Evolutionary conservation across 768 basidiomycete genomes (phyloP), one percentile per base, ranked within the genome.

Genomic region (Lepiota brunneoincarnata): DNA sequence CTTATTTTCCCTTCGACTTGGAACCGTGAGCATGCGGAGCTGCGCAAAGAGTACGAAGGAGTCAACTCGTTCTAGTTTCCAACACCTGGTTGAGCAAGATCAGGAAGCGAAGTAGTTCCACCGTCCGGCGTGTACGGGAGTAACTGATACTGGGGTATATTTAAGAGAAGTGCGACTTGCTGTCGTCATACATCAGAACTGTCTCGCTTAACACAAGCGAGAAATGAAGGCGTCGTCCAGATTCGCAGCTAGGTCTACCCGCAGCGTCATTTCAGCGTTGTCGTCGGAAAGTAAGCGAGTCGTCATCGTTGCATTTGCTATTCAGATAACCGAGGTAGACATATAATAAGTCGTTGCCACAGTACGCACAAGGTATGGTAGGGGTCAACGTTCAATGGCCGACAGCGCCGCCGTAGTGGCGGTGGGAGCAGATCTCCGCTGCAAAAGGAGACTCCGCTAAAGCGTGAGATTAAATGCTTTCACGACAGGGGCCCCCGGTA

Each of bases 141-240:
- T 51, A 20, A 9, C 47, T 49, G 14, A 31, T n/a, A 34, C 28
- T 47, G 45, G 12, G n/a, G 34, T 37, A 49, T 49, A 37, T 41
- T 35, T 51, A 42, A 51, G 28, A 11, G 41, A 15, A 21, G n/a
- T 21, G 28, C 9, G 34, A 36, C 26, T 42, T 18, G 18, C 36
- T 26, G 39, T 41, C 26, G 41, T 41, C 50, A 51, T 51, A 28
- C 45, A 37, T 45, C 36, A 53, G 35, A 23, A 46, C 23, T 39
- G n/a, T 36, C 43, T 54, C 52, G 52, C 52, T 54, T 54, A 37
- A 36, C 6, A 17, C 35, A 54, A 54, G 52, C 52, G 52, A 54
- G 43, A 39, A 39, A 31, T 21, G 24, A n/a, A 24, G 43, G 40
- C 52, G 52, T 54, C 52, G 40, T 45, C 17, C 23, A n/a, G 14